phyloP scores from a whole-genome alignment of 2,329 filamentous ascomycete species.

The Xylariaceae sp. region DNA sequence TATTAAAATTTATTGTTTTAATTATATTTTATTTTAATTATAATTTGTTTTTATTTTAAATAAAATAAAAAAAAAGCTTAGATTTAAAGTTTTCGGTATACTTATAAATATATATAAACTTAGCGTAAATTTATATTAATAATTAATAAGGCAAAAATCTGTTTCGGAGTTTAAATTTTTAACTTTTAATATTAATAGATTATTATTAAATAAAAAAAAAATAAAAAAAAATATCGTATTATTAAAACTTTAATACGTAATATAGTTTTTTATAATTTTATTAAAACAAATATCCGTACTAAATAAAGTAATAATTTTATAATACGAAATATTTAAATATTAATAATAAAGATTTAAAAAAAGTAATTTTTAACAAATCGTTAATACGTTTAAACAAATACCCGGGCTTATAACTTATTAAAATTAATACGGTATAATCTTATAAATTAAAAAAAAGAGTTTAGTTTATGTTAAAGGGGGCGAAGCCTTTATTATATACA shows the following conservation, averaged over 20 bases:
- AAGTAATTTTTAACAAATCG: too few species aligned
- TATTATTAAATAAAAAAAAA: not conserved
- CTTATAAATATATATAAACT: not conserved
- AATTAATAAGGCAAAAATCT: too few species aligned
- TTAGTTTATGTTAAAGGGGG: not conserved
- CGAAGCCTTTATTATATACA: not conserved
- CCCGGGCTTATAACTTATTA: not conserved
- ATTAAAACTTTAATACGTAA: not conserved
- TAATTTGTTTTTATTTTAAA: not conserved
- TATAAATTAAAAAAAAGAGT: not conserved
- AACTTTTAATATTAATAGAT: not conserved
- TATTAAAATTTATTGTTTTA: slow-evolving; percentile 2
- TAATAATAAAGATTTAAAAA: too few species aligned
- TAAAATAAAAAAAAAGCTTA: not conserved
- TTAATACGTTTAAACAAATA: too few species aligned
- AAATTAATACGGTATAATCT: not conserved
- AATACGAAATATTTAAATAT: not conserved
- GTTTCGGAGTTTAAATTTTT: too few species aligned
- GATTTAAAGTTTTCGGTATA: not conserved
- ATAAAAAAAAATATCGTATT: not conserved
- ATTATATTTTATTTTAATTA: not conserved
- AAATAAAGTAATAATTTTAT: not conserved
- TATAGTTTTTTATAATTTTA: not conserved
- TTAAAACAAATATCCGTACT: not conserved
- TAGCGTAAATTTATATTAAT: too few species aligned